These are phyloP conservation scores for Angomonas deanei DNA, from an alignment of 208 protist species.

Conservation along the genomic window DNA sequence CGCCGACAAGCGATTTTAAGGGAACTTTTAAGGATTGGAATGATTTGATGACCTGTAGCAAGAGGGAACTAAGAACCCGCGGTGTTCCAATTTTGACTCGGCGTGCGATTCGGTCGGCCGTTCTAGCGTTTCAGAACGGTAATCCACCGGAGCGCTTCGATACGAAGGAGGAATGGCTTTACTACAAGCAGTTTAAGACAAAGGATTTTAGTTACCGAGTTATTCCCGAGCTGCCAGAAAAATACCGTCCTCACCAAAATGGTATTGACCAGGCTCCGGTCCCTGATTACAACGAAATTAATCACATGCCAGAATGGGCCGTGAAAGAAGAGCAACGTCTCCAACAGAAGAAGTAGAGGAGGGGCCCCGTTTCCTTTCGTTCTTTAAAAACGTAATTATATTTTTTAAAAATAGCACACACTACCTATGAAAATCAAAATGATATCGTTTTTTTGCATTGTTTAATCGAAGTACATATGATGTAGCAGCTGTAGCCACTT, in stretches of 20 bases:
- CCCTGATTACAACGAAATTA: constrained; percentile 85
- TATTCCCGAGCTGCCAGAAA: constrained; percentile 87
- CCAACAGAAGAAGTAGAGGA: constrained; percentile 11
- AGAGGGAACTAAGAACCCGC: constrained; percentile 66
- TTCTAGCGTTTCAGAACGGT: constrained; percentile 81
- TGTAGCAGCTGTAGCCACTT: constrained; percentile 10
- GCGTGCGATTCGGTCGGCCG: constrained; percentile 63
- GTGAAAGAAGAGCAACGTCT: constrained; percentile 76
- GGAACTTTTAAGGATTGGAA: constrained; percentile 88
- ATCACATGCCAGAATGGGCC: constrained; percentile 86
- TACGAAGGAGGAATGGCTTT: constrained; percentile 88
- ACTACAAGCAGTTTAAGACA: constrained; percentile 90
- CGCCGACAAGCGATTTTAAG: constrained; percentile 86
- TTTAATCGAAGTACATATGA: too few relatives aligned
- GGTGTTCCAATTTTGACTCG: constrained; percentile 74
- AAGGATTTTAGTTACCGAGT: constrained; percentile 85
- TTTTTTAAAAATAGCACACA: constrained; percentile 20
- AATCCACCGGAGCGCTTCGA: constrained; percentile 84
- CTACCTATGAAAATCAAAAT: constrained; percentile 4
- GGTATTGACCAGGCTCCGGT: constrained; percentile 85
- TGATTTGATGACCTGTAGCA: constrained; percentile 87
- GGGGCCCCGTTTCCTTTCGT: too few relatives aligned
- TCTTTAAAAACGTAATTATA: constrained; percentile 2
- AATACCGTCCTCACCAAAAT: constrained; percentile 89
- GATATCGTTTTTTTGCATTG: constrained; percentile 11